Evolutionary conservation across 805 yeast genomes (phyloP).

Genomic region (Lachancea dasiensis): DNA sequence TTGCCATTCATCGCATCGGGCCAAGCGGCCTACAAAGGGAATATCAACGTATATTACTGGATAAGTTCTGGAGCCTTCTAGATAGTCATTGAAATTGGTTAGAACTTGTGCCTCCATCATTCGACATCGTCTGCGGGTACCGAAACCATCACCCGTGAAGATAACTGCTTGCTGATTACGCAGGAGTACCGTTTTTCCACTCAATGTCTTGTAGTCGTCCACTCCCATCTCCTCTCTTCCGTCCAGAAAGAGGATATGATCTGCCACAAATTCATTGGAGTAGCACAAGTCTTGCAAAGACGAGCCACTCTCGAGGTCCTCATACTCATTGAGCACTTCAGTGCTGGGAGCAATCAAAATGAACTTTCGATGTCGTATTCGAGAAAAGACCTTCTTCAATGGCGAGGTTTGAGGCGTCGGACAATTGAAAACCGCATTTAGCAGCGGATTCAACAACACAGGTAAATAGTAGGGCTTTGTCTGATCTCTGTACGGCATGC

Average conservation of each 20-base stretch:
- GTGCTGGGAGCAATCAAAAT: constrained; percentile 63
- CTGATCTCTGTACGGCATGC: neutral
- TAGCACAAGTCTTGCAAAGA: constrained; percentile 49
- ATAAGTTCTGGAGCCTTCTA: constrained; percentile 51
- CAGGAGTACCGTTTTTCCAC: constrained; percentile 49
- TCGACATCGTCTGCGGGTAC: constrained; percentile 37
- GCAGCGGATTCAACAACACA: constrained; percentile 51
- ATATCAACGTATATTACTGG: constrained; percentile 53
- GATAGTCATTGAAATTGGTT: constrained; percentile 51
- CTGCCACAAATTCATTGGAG: constrained; percentile 52
- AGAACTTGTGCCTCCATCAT: constrained; percentile 45
- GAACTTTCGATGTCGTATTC: constrained; percentile 45
- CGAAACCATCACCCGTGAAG: constrained; percentile 55
- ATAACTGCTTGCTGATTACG: constrained; percentile 44
- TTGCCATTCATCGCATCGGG: constrained; percentile 15
- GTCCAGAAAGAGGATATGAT: constrained; percentile 49
- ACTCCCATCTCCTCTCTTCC: constrained; percentile 19
- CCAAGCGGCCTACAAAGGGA: constrained; percentile 44
- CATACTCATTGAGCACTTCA: constrained; percentile 36
- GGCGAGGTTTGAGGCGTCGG: constrained; percentile 46
- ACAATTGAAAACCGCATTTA: constrained; percentile 62
- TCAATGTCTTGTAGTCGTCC: constrained; percentile 44
- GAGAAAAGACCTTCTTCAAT: constrained; percentile 41
- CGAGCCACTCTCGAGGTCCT: constrained; percentile 35
- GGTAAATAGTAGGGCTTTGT: constrained; percentile 43